phyloP scores from a whole-genome alignment of 805 yeast species.

The Metschnikowia rubicola region DNA sequence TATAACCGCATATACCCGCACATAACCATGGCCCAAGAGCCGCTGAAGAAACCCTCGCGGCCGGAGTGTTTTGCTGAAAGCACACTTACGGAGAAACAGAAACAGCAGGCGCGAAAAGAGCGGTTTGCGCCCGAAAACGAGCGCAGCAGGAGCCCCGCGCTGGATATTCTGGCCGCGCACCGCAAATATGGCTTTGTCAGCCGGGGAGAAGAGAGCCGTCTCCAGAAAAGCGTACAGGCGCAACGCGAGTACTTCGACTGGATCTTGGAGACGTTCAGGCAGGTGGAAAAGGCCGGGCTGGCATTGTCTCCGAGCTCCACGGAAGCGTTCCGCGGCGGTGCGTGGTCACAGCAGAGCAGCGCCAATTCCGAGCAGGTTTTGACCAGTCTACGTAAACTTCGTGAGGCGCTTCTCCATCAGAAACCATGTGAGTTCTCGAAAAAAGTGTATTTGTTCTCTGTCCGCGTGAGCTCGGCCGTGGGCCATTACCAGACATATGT shows the following conservation, averaged over 20 bases:
- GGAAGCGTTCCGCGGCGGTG: not conserved
- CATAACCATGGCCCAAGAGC: constrained; percentile 17
- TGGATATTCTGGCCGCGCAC: not conserved
- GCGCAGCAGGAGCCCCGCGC: not conserved
- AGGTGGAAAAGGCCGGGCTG: not conserved
- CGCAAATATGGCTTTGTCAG: constrained; percentile 51
- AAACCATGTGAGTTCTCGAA: constrained; percentile 37
- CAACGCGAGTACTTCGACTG: constrained; percentile 39
- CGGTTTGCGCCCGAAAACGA: not conserved
- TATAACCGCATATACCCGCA: not conserved
- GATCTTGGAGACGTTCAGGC: constrained; percentile 26
- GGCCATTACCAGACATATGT: constrained; percentile 54
- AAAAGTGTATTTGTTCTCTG: constrained; percentile 47
- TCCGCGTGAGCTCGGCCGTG: constrained; percentile 40
- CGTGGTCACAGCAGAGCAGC: constrained; percentile 14
- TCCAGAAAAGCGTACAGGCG: constrained; percentile 43
- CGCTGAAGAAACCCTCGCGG: not conserved
- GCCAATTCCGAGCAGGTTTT: constrained; percentile 20
- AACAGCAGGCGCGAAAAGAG: constrained; percentile 12
- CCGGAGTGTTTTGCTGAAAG: not conserved
- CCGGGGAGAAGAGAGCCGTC: constrained; percentile 52
- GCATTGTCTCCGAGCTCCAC: not conserved
- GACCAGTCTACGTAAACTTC: constrained; percentile 42
- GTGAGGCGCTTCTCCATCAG: constrained; percentile 51
- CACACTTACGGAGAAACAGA: constrained; percentile 1